A percentile compares a stretch with the other conserved stretches of the same genome.
Conservation (phyloP, 768 basidiomycete species). For the Termitomyces bulborhizus region DNA sequence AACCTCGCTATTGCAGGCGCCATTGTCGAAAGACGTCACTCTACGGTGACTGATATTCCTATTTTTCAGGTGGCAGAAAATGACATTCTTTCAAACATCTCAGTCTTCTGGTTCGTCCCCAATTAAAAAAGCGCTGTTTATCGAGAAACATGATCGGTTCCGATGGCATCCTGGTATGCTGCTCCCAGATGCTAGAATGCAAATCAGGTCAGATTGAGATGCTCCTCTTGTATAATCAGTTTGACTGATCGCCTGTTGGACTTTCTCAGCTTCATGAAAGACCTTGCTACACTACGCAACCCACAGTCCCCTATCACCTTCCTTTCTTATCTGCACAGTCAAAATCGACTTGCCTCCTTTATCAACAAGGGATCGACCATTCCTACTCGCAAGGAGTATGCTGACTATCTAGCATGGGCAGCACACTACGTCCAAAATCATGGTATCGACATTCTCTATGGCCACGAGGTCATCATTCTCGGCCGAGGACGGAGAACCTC, state of each 20-base stretch:
- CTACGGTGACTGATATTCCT: conserved; percentile 4
- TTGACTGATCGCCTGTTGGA: neutral
- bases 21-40: conserved; percentile 36
- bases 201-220: conserved; percentile 35
- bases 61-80: conserved; percentile 4
- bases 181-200: conserved; percentile 45
- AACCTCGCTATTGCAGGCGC: conserved; percentile 47
- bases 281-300: conserved; percentile 45
- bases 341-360: conserved; percentile 42
- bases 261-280: conserved; percentile 39
- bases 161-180: conserved; percentile 55
- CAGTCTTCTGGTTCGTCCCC: conserved; percentile 2
- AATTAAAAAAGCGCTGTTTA: conserved; percentile 32
- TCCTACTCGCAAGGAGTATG: conserved; percentile 46
- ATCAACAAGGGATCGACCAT: conserved; percentile 47
- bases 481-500: conserved; percentile 18
- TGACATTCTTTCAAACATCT: conserved; percentile 3
- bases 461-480: conserved; percentile 40
- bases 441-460: conserved; percentile 37
- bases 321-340: conserved; percentile 43
- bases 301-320: conserved; percentile 48
- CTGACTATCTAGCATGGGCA: conserved; percentile 51
- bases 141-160: conserved; percentile 42
- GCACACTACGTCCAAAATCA: conserved; percentile 35
- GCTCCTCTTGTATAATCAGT: neutral